These are phyloP conservation scores for Phytophthora quininea DNA, from an alignment of 352 stramenopile species.

Conservation along the genomic window DNA sequence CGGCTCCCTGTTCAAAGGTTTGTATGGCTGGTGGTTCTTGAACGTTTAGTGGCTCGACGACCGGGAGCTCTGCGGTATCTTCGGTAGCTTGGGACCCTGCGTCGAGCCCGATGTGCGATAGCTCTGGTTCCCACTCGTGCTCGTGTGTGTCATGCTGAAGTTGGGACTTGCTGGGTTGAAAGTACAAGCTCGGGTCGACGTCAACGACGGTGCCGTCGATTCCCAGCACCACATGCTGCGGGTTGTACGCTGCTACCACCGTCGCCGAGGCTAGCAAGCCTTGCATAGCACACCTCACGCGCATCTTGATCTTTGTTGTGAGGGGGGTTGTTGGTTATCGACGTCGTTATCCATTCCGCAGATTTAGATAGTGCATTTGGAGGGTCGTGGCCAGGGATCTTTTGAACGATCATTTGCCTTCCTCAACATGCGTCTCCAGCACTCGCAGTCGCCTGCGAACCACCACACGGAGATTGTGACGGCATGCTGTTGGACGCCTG, in stretches of 20 bases:
- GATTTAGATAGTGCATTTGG: constrained; percentile 14
- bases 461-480: constrained; percentile 86
- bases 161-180: constrained; percentile 19
- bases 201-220: constrained; percentile 38
- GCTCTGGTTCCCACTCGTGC: not conserved
- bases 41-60: constrained; percentile 10
- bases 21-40: not conserved
- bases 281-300: constrained; percentile 20
- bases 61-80: constrained; percentile 4
- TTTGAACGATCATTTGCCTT: constrained; percentile 18
- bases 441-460: constrained; percentile 73
- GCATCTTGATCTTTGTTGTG: constrained; percentile 10
- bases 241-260: constrained; percentile 20
- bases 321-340: not conserved
- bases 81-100: not conserved
- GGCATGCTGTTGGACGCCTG: constrained; percentile 86
- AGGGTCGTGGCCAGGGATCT: constrained; percentile 20
- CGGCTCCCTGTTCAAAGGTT: constrained; percentile 10
- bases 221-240: constrained; percentile 42
- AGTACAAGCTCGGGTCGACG: constrained; percentile 40
- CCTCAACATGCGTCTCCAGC: constrained; percentile 73
- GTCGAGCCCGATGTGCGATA: not conserved
- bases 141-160: constrained; percentile 14
- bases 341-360: not conserved
- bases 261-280: constrained; percentile 13